Conservation (phyloP, 2,329 filamentous ascomycete species). For the Drechslerella coelobrocha region DNA sequence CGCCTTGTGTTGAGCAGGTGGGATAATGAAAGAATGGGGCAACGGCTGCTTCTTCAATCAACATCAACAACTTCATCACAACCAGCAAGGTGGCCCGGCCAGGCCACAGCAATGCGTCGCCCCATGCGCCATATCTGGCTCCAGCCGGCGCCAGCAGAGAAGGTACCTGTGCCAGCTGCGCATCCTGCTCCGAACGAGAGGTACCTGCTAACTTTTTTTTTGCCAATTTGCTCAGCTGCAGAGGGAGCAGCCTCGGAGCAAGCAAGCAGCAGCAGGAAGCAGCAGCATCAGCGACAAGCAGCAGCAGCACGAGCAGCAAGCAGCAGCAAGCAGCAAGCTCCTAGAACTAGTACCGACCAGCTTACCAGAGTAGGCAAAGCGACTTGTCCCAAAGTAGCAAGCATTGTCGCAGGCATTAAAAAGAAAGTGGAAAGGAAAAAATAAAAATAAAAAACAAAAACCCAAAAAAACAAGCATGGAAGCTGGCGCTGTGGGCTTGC, state of each 20-base stretch:
- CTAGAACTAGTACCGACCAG: background rate
- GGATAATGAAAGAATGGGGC: too few species aligned
- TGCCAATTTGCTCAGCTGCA: too few species aligned
- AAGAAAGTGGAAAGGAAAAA: background rate
- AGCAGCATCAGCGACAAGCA: too few species aligned
- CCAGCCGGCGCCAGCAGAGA: background rate
- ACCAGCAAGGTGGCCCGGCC: background rate
- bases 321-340: background rate
- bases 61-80: too few species aligned
- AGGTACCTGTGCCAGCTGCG: background rate
- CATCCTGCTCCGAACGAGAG: background rate
- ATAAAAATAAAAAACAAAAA: background rate
- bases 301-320: background rate
- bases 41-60: too few species aligned
- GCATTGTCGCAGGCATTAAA: background rate
- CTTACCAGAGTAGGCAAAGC: background rate
- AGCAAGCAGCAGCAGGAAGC: too few species aligned
- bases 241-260: background rate
- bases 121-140: background rate
- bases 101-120: background rate
- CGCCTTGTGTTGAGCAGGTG: background rate
- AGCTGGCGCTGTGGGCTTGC: slow-evolving; percentile 1
- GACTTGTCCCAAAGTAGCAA: background rate
- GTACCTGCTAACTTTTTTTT: too few species aligned
- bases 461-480: background rate